Evolutionary conservation across 1,284 basidiomycete genomes (phyloP).

Genomic region (Thelephora terrestris): DNA sequence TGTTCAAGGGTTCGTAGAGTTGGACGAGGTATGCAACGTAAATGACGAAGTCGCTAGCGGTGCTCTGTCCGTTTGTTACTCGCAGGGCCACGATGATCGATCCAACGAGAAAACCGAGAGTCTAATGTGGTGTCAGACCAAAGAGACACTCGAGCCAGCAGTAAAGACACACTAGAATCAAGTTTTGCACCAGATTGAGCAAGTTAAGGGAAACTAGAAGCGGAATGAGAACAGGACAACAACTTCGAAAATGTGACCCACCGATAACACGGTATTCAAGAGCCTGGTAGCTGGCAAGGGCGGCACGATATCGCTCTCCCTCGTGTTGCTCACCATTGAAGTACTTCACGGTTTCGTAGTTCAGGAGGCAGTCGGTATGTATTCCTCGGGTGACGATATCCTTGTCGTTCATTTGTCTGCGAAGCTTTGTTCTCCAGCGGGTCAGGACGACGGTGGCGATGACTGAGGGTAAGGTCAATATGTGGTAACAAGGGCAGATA

Average conservation of each 20-base stretch:
- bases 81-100: slow-evolving; percentile 65
- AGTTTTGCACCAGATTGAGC: slow-evolving; percentile 68
- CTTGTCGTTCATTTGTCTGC: slow-evolving; percentile 69
- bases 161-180: slow-evolving; percentile 30
- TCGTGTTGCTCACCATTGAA: slow-evolving; percentile 80
- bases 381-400: slow-evolving; percentile 69
- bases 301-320: slow-evolving; percentile 59
- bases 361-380: slow-evolving; percentile 71
- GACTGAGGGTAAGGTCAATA: slow-evolving; percentile 30
- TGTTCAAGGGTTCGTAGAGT: slow-evolving; percentile 66
- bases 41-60: slow-evolving; percentile 56
- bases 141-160: neutral
- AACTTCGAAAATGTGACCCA: slow-evolving; percentile 23
- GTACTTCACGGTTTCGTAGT: slow-evolving; percentile 82
- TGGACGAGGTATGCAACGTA: slow-evolving; percentile 77
- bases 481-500: slow-evolving; percentile 6
- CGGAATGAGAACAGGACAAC: neutral
- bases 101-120: slow-evolving; percentile 67
- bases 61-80: slow-evolving; percentile 40
- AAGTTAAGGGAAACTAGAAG: slow-evolving; percentile 56
- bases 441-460: slow-evolving; percentile 58
- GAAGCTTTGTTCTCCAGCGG: slow-evolving; percentile 58
- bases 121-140: slow-evolving; percentile 27
- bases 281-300: slow-evolving; percentile 67
- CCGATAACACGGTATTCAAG: slow-evolving; percentile 69